Base-by-base conservation (phyloP, 1,139 yeast genomes). In the Blastobotrys arbuscula region DNA sequence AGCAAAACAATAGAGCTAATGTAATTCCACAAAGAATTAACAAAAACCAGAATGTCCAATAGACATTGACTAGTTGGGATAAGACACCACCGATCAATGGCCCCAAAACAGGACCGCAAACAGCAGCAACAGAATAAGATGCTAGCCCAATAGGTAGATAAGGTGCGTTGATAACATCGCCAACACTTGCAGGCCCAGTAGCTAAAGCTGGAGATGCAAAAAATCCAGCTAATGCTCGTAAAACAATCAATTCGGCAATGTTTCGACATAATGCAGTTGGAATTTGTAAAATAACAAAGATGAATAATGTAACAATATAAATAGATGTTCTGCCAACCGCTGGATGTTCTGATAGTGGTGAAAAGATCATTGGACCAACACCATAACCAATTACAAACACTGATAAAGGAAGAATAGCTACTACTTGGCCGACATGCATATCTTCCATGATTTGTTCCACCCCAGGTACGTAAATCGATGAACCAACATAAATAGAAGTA, bases 121-220 rank as follows among this genome's bases (percentile, higher is more conserved):
- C 79, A 58, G 75, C 79, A 65, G 67, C 78, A 51, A 57, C 73
- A 62, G 76, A 78, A 82, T 72, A 79, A 49, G 69, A 63, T 44
- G 61, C 79, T 59, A 71, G 39, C 57, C 67, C 79, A 24, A 81
- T 52, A 0, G 58, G 60, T 28, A 53, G n/a, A 15, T 39, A 31
- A 7, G 56, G 54, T 82, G 52, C 52, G 31, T 50, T 41, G 2
- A 59, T 48, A 21, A 65, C 52, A 66, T 89, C 97, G 51, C 84
- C 75, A 53, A 88, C 77, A 2, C 95, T 80, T 51, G 96, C 97
- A 51, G 90, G 94, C 12, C 92, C 96, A 56, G 86, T 80, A 3
- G 95, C 82, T 62, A 89, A 73, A 0, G 95, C 89, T 4, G 96
- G 96, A 3, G 92, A 80, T 0, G 94, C 86, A 50, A 84, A 74